A percentile compares a stretch with the other conserved stretches of the same genome.
Evolutionary conservation across 78 protist genomes (phyloP).

Genomic region (Guillardia theta): DNA sequence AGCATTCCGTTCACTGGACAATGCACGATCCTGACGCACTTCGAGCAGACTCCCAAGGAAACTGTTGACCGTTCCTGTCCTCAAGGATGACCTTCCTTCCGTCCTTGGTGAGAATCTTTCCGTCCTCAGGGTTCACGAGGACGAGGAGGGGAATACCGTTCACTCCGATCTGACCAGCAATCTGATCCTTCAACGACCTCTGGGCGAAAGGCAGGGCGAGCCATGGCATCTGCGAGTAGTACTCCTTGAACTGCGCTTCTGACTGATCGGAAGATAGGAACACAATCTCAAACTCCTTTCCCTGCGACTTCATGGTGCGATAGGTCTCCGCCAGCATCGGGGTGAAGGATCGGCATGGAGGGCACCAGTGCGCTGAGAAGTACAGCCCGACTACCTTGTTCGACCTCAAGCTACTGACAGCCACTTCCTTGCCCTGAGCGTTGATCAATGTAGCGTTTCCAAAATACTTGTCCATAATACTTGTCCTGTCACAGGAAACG

Average conservation of each 20-base stretch:
- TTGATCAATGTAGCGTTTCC: too few species aligned
- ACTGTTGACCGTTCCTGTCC: too few species aligned
- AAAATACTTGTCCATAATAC: too few species aligned
- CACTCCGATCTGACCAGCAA: too few species aligned
- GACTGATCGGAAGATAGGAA: not conserved
- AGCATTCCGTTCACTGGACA: too few species aligned
- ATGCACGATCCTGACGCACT: too few species aligned
- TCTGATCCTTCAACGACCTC: not conserved
- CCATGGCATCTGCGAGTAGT: slow-evolving; percentile 37
- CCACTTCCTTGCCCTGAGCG: too few species aligned
- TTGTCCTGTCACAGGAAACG: too few species aligned
- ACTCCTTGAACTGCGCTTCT: not conserved
- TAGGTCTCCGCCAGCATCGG: not conserved
- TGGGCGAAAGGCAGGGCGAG: slow-evolving; percentile 12
- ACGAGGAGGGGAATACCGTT: slow-evolving; percentile 58
- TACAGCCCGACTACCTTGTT: not conserved
- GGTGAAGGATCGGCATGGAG: slow-evolving; percentile 15
- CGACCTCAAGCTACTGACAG: too few species aligned
- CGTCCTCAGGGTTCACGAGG: not conserved
- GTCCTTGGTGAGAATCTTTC: not conserved
- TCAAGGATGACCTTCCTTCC: not conserved
- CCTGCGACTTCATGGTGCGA: not conserved
- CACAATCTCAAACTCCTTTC: slow-evolving; percentile 16
- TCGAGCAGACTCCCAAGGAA: too few species aligned
- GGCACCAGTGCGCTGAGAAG: slow-evolving; percentile 26